Percentiles rank a stretch among this genome's conserved stretches.
These are phyloP conservation scores for Ganoderma boninense DNA, from an alignment of 1,284 basidiomycete genomes.

Conservation along the genomic window DNA sequence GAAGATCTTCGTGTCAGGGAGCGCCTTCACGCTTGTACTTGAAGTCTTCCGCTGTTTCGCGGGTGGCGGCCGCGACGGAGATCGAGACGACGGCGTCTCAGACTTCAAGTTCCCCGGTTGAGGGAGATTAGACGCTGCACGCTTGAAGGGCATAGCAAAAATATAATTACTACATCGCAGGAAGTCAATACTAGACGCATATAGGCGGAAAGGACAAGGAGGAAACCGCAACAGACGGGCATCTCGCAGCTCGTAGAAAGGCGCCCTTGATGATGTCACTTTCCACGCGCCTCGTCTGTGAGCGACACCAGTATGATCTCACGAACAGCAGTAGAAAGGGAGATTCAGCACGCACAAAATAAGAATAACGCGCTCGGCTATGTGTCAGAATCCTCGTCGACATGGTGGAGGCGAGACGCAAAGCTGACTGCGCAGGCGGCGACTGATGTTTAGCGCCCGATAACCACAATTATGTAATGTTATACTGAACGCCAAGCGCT, in stretches of 20 bases:
- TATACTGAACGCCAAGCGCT: neutral
- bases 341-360: neutral
- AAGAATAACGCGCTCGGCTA: neutral
- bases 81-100: slow-evolving; percentile 23
- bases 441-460: neutral
- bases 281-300: neutral
- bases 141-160: slow-evolving; percentile 41
- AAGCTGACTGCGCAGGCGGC: slow-evolving; percentile 9
- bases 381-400: slow-evolving; percentile 9
- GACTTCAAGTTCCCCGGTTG: slow-evolving; percentile 30
- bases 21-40: slow-evolving; percentile 2
- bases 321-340: neutral
- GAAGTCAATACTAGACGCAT: neutral
- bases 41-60: slow-evolving; percentile 29
- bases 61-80: neutral
- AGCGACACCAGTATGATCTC: neutral
- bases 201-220: neutral
- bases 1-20: slow-evolving; percentile 50
- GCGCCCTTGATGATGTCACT: neutral
- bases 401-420: slow-evolving; percentile 14
- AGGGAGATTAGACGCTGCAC: slow-evolving; percentile 30
- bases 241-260: neutral
- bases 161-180: neutral
- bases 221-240: neutral
- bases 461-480: neutral